Base-by-base conservation (phyloP, 2,329 filamentous ascomycete species). In the Thermoascus crustaceus region DNA sequence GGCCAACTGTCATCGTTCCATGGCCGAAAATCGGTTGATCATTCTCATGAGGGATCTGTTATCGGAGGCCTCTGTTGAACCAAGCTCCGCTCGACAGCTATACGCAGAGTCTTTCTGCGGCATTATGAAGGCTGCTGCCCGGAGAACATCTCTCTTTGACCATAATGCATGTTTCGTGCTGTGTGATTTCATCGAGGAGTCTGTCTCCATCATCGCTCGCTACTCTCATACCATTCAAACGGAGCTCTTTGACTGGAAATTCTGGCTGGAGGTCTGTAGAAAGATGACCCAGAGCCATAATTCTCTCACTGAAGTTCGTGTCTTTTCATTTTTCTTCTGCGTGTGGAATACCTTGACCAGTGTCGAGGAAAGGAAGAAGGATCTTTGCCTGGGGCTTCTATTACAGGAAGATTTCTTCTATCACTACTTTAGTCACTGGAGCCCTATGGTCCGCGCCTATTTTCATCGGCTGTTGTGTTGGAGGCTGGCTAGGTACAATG, bases 401-500 rank as follows among this genome's bases (percentile, higher is more conserved):
- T 66, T 95, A 8, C 73, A 79, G 5, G 79, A 83, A 35, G 71
- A 79, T 17, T 74, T 82, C 2, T 94, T 94, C 55, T 78, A 84
- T 52, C 77, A 76, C 41, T 79, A 86, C 42, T 95, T 94, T 63
- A 89, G 83, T 53, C 86, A 94, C 52, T 94, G 88, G 87, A 94
- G 85, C 52, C 86, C 88, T 0, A 94, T 94, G 88, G 85, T 94
- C 14, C 76, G 88, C 41, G 82, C 86, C 9, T 95, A 94, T 58
- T 95, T 82, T 55, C 91, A 94, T 75, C 84, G 88, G 30, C 66
- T 95, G 32, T 62, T 94, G 14, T 94, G 86, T 61, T 95, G 88
- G 88, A 77, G 87, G 40, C 68, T 95, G 31, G 89, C 83, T 45
- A 74, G 88, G 43, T 83, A 82, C 51, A 75, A 79, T 34, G 85